phyloP scores from a whole-genome alignment of 2,329 filamentous ascomycete species.

The Penicillium expansum region DNA sequence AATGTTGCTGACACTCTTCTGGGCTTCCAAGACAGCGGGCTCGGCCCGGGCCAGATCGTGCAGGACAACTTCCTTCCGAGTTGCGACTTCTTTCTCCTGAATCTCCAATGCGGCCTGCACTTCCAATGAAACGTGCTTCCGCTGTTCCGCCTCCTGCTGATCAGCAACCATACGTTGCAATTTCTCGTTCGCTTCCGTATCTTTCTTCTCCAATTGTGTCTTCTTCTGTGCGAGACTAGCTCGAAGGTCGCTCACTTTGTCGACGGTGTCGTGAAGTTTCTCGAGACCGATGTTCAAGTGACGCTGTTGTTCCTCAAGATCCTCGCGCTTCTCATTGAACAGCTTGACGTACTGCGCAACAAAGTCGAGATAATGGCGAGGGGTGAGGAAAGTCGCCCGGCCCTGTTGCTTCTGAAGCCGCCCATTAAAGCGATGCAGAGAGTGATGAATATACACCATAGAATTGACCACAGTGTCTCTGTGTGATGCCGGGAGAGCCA shows the following conservation, averaged over 20 bases:
- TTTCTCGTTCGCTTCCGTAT: conserved; percentile 95
- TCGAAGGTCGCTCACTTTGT: conserved; percentile 91
- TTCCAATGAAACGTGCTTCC: conserved; percentile 82
- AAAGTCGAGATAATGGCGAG: conserved; percentile 95
- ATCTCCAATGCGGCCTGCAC: conserved; percentile 83
- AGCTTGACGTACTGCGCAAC: conserved; percentile 96
- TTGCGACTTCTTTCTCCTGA: conserved; percentile 83
- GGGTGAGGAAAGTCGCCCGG: conserved; percentile 88
- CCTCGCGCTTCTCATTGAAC: conserved; percentile 97
- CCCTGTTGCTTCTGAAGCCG: conserved; percentile 89
- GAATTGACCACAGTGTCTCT: conserved; percentile 91
- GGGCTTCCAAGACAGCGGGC: conserved; percentile 86
- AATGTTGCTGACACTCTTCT: conserved; percentile 97
- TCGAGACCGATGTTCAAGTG: conserved; percentile 98
- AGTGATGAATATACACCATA: conserved; percentile 99
- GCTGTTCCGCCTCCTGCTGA: conserved; percentile 88
- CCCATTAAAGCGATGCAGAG: conserved; percentile 82
- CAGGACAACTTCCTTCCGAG: conserved; percentile 78
- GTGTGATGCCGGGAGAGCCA: conserved; percentile 81
- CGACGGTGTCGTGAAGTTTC: conserved; percentile 93
- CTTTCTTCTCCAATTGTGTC: conserved; percentile 85
- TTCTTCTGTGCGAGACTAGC: conserved; percentile 93
- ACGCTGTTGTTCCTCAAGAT: conserved; percentile 96
- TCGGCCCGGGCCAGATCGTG: conserved; percentile 86
- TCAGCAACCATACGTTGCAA: conserved; percentile 95